Evolutionary conservation across 371 early-diverging fungal genomes (phyloP).

Genomic region (Zychaea mexicana): DNA sequence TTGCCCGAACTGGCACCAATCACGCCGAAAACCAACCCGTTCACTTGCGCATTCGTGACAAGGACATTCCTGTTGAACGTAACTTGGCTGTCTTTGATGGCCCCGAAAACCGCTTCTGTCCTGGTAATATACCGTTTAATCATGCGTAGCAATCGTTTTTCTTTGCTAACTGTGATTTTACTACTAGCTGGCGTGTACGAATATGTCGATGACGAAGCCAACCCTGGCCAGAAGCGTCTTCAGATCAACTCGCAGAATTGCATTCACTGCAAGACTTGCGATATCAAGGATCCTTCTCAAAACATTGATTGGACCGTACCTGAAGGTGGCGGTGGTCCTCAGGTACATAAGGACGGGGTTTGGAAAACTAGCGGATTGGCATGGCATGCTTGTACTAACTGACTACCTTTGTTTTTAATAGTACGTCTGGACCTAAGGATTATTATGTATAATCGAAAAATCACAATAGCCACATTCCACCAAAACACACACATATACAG

Average conservation of each 20-base stretch:
- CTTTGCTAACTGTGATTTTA: background rate
- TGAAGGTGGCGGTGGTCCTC: slow-evolving; percentile 96
- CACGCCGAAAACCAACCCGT: slow-evolving; percentile 97
- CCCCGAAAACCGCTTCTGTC: slow-evolving; percentile 97
- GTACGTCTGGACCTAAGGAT: slow-evolving; percentile 32
- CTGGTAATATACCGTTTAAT: slow-evolving; percentile 52
- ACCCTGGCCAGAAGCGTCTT: slow-evolving; percentile 87
- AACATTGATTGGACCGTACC: slow-evolving; percentile 99
- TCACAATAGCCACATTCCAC: too few relatives aligned
- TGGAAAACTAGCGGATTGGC: background rate
- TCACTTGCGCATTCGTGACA: slow-evolving; percentile 82
- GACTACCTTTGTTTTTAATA: slow-evolving; percentile 6
- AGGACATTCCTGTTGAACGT: slow-evolving; percentile 73
- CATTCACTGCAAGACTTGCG: slow-evolving; percentile 99
- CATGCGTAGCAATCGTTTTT: background rate
- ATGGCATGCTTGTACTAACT: background rate
- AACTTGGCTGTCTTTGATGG: slow-evolving; percentile 92
- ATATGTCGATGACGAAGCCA: slow-evolving; percentile 91
- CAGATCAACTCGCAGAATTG: slow-evolving; percentile 98
- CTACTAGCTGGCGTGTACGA: slow-evolving; percentile 96
- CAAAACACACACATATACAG: too few relatives aligned
- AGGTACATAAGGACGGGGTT: slow-evolving; percentile 27
- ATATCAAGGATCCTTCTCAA: slow-evolving; percentile 98
- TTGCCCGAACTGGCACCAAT: slow-evolving; percentile 93
- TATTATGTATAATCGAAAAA: too few relatives aligned